Conservation (phyloP, 345 rosid genomes). For the Capsella bursapastoris region DNA sequence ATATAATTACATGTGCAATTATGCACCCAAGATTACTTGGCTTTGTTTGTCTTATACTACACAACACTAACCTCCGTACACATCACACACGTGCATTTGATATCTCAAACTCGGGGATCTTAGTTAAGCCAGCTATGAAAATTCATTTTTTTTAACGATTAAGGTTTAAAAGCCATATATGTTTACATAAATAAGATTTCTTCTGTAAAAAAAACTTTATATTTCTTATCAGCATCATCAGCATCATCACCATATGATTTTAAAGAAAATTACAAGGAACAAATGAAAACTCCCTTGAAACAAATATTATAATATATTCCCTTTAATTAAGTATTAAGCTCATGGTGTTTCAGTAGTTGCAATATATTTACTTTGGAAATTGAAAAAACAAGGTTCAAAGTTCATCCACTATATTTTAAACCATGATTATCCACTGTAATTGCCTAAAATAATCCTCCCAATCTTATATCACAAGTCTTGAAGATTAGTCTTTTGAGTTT, state of each 20-base stretch:
- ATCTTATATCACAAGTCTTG: neutral
- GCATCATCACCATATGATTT: no score
- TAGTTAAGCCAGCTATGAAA: neutral
- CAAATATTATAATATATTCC: no score
- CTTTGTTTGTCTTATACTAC: conserved; percentile 49
- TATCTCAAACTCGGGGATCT: neutral
- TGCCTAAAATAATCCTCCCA: neutral
- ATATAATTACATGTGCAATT: conserved; percentile 47
- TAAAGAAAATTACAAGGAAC: no score
- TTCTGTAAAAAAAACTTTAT: no score
- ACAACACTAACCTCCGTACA: conserved; percentile 46
- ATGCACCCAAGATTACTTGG: conserved; percentile 44
- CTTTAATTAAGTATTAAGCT: no score
- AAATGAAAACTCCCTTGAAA: no score
- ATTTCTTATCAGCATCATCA: no score
- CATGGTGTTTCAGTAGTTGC: no score
- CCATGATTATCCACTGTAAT: neutral
- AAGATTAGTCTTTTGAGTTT: neutral
- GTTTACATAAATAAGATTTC: no score
- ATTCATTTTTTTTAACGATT: neutral
- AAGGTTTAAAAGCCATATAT: neutral
- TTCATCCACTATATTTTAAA: no score
- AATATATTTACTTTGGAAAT: no score
- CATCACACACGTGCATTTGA: conserved; percentile 38
- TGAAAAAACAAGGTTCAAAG: no score